Evolutionary conservation across 2,329 filamentous ascomycete species (phyloP).

Genomic region (Leptosphaerulina australis): DNA sequence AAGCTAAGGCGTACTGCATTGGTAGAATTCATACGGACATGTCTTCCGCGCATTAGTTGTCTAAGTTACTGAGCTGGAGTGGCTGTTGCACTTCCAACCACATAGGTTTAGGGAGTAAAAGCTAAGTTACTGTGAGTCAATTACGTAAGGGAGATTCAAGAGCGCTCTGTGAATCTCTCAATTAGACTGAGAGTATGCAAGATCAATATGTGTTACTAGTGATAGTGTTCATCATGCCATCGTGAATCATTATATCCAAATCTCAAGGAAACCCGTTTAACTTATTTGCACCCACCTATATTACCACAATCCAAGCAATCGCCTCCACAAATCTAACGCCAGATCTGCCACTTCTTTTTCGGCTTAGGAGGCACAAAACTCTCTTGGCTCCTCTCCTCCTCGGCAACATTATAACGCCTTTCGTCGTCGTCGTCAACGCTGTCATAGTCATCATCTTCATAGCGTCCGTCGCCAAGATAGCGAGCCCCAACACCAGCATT

Average conservation of each 20-base stretch:
- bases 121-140: no score
- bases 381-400: constrained; percentile 35
- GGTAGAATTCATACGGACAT: background rate
- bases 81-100: no score
- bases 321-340: constrained; percentile 35
- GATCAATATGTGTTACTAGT: no score
- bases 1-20: background rate
- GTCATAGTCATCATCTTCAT: constrained; percentile 41
- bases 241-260: constrained; percentile 12
- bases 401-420: constrained; percentile 36
- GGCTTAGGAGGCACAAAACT: constrained; percentile 46
- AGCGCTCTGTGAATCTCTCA: no score
- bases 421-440: constrained; percentile 33
- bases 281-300: background rate
- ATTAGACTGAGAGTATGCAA: no score
- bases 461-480: constrained; percentile 40
- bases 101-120: no score
- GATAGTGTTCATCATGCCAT: constrained; percentile 6
- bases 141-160: no score
- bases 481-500: constrained; percentile 38
- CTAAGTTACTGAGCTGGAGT: background rate
- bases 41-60: background rate
- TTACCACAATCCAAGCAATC: background rate
- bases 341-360: constrained; percentile 50
- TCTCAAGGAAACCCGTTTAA: no score